Conservation (phyloP, 768 basidiomycete genomes). For the Porpolomopsis calyptriformis region DNA sequence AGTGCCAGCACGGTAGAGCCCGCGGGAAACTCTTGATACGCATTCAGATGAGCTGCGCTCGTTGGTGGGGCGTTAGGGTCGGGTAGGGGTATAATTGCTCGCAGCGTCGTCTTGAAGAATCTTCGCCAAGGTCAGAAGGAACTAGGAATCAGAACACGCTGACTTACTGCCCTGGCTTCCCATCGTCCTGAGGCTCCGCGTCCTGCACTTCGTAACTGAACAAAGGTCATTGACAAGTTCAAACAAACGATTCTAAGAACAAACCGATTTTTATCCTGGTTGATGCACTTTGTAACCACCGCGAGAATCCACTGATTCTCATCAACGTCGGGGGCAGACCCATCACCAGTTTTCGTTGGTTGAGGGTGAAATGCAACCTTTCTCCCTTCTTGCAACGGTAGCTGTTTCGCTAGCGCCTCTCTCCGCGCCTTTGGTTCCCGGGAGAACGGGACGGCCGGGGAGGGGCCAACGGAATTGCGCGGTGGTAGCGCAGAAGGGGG, state of each 20-base stretch:
- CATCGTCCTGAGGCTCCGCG: slow-evolving; percentile 73
- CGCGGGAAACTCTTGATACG: slow-evolving; percentile 61
- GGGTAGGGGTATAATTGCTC: slow-evolving; percentile 69
- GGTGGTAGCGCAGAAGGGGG: slow-evolving; percentile 50
- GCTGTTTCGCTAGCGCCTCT: slow-evolving; percentile 48
- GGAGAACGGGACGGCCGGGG: slow-evolving; percentile 37
- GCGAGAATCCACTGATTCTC: slow-evolving; percentile 72
- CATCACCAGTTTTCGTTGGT: slow-evolving; percentile 38
- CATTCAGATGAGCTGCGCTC: slow-evolving; percentile 52
- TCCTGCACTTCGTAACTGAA: slow-evolving; percentile 79
- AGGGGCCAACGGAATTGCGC: slow-evolving; percentile 48
- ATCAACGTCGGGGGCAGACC: slow-evolving; percentile 32
- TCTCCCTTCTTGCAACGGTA: slow-evolving; percentile 61
- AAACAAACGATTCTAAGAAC: slow-evolving; percentile 7
- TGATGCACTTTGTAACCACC: slow-evolving; percentile 58
- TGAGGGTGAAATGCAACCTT: slow-evolving; percentile 77
- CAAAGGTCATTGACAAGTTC: background rate
- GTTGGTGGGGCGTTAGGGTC: slow-evolving; percentile 51
- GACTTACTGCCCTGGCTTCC: slow-evolving; percentile 52
- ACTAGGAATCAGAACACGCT: background rate
- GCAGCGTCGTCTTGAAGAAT: slow-evolving; percentile 58
- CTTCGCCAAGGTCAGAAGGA: slow-evolving; percentile 23
- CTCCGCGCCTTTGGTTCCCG: slow-evolving; percentile 60
- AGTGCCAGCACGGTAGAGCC: slow-evolving; percentile 75
- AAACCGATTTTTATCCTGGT: slow-evolving; percentile 61